phyloP scores from a whole-genome alignment of 306 rosid species.

The Erythrophleum fordii region DNA sequence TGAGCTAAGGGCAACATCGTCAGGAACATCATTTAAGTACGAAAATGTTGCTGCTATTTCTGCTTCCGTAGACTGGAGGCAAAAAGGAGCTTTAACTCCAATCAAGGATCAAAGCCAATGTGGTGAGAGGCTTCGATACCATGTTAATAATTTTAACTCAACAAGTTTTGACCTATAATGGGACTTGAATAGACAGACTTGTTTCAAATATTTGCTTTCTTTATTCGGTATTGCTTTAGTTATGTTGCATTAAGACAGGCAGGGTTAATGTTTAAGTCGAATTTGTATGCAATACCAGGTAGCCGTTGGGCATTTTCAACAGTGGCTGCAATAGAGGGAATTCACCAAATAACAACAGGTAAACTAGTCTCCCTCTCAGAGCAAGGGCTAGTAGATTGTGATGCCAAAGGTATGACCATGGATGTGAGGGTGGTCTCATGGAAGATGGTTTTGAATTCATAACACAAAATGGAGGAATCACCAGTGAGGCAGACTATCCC shows the following conservation, averaged over 20 bases:
- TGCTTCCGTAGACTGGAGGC: conserved; percentile 38
- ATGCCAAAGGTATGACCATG: background rate
- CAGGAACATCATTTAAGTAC: conserved; percentile 11
- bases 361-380: background rate
- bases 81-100: conserved; percentile 38
- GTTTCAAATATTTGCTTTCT: background rate
- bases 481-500: conserved; percentile 20
- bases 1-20: background rate
- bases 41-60: conserved; percentile 23
- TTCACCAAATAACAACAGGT: conserved; percentile 18
- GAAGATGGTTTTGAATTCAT: conserved; percentile 31
- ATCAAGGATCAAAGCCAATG: conserved; percentile 41
- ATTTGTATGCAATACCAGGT: background rate
- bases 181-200: no score
- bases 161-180: no score
- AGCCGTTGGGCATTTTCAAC: conserved; percentile 15
- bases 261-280: background rate
- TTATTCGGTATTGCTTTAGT: background rate
- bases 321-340: conserved; percentile 6
- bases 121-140: conserved; percentile 9
- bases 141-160: no score
- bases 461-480: conserved; percentile 1
- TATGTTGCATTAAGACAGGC: background rate
- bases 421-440: background rate
- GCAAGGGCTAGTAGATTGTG: conserved; percentile 29